These are phyloP conservation scores for Cytospora paraplurivora DNA, from an alignment of 2,329 filamentous ascomycete genomes.

Conservation along the genomic window DNA sequence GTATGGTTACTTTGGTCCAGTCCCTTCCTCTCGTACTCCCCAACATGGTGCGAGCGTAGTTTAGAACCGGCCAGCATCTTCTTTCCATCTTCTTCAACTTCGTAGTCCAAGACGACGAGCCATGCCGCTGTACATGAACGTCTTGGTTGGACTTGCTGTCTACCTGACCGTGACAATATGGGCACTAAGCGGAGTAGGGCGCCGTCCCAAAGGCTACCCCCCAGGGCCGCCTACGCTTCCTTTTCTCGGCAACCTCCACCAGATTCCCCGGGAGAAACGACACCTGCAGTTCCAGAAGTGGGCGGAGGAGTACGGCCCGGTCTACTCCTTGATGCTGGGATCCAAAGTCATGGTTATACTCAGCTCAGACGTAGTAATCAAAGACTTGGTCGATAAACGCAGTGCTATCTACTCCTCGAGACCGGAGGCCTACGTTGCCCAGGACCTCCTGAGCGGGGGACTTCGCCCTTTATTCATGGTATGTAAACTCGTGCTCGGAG, in stretches of 20 bases:
- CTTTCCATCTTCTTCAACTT: too few relatives aligned
- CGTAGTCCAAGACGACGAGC: too few relatives aligned
- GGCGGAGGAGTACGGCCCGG: conserved; percentile 52
- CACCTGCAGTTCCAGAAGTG: conserved; percentile 54
- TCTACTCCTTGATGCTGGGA: conserved; percentile 54
- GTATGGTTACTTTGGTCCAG: too few relatives aligned
- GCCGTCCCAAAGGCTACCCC: conserved; percentile 41
- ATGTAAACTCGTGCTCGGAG: too few relatives aligned
- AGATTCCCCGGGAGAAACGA: conserved; percentile 45
- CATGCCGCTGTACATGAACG: too few relatives aligned
- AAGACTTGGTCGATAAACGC: conserved; percentile 53
- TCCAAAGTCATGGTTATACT: conserved; percentile 50
- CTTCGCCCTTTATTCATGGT: conserved; percentile 5
- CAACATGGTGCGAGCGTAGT: too few relatives aligned
- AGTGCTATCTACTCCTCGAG: conserved; percentile 52
- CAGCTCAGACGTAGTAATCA: conserved; percentile 46
- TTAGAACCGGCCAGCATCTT: too few relatives aligned
- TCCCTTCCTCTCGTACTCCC: too few relatives aligned
- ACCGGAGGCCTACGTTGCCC: conserved; percentile 28
- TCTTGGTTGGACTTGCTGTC: too few relatives aligned
- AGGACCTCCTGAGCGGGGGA: neutral
- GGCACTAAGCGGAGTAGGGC: too few relatives aligned
- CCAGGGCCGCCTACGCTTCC: conserved; percentile 54
- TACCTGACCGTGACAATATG: too few relatives aligned
- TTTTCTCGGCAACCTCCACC: conserved; percentile 53